These are phyloP conservation scores for Penicillium flavigenum DNA, from an alignment of 495 filamentous ascomycete genomes.

Conservation along the genomic window DNA sequence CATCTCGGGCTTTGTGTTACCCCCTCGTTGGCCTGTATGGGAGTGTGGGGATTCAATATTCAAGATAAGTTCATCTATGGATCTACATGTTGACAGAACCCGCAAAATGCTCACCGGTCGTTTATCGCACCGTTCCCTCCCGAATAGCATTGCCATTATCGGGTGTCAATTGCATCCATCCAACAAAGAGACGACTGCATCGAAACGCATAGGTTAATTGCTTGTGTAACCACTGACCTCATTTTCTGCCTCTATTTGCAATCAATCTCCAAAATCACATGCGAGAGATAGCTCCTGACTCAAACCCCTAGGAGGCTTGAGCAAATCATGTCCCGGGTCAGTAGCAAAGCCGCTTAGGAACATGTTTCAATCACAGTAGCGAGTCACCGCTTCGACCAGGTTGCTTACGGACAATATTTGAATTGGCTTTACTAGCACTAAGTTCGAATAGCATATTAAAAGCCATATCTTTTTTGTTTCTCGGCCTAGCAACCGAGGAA, in stretches of 20 bases:
- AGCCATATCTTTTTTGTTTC: neutral
- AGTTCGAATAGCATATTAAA: neutral
- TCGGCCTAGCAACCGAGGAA: neutral
- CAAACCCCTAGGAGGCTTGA: neutral
- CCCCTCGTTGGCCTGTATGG: neutral
- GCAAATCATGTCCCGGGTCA: neutral
- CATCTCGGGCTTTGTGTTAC: conserved; percentile 7
- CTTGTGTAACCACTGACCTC: neutral
- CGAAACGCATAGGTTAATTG: conserved; percentile 5
- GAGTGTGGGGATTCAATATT: conserved; percentile 8
- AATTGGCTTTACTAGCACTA: neutral
- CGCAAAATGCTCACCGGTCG: conserved; percentile 27
- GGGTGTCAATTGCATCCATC: neutral
- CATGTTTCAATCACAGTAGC: neutral
- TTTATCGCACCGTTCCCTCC: conserved; percentile 26
- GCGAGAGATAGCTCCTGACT: neutral
- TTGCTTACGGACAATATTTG: neutral
- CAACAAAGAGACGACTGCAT: conserved; percentile 2
- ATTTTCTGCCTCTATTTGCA: neutral
- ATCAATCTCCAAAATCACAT: conserved; percentile 3
- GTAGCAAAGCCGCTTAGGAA: neutral
- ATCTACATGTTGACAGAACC: conserved; percentile 4
- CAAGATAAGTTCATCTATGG: conserved; percentile 20
- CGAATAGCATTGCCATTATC: conserved; percentile 10
- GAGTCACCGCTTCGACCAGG: neutral